phyloP scores from a whole-genome alignment of 2,329 filamentous ascomycete genomes.

The Penicillium frequentans region DNA sequence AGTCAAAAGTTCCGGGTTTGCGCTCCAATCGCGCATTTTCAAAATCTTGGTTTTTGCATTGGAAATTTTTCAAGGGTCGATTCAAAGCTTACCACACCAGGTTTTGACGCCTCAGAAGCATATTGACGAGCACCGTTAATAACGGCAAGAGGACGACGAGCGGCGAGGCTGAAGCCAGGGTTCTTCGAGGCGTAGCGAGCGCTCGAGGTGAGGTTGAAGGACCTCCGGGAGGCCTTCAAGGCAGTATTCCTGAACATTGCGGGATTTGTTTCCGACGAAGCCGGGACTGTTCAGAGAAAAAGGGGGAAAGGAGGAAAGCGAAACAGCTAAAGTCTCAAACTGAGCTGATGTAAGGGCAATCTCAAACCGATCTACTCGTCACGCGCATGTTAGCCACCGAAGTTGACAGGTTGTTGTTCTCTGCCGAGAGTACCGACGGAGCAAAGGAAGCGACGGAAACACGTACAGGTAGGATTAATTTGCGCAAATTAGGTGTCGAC shows the following conservation, averaged over 20 bases:
- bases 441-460: slow-evolving; percentile 24
- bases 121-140: slow-evolving; percentile 53
- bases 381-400: slow-evolving; percentile 1
- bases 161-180: slow-evolving; percentile 38
- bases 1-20: slow-evolving; percentile 18
- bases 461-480: slow-evolving; percentile 18
- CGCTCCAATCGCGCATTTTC: slow-evolving; percentile 4
- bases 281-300: slow-evolving; percentile 2
- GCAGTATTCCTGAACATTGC: slow-evolving; percentile 42
- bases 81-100: slow-evolving; percentile 58
- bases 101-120: slow-evolving; percentile 60
- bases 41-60: background rate
- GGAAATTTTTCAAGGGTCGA: slow-evolving; percentile 3
- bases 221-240: slow-evolving; percentile 40
- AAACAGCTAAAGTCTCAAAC: slow-evolving; percentile 1
- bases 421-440: slow-evolving; percentile 25
- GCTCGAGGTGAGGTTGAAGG: slow-evolving; percentile 34
- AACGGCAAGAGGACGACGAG: slow-evolving; percentile 45
- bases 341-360: background rate
- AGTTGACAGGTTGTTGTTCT: slow-evolving; percentile 20
- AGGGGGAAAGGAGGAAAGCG: slow-evolving; percentile 5
- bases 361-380: background rate
- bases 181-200: slow-evolving; percentile 31
- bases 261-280: slow-evolving; percentile 30
- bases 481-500: slow-evolving; percentile 38